Base-by-base conservation (phyloP, 2,329 filamentous ascomycete genomes). In the Fusarium buharicum region DNA sequence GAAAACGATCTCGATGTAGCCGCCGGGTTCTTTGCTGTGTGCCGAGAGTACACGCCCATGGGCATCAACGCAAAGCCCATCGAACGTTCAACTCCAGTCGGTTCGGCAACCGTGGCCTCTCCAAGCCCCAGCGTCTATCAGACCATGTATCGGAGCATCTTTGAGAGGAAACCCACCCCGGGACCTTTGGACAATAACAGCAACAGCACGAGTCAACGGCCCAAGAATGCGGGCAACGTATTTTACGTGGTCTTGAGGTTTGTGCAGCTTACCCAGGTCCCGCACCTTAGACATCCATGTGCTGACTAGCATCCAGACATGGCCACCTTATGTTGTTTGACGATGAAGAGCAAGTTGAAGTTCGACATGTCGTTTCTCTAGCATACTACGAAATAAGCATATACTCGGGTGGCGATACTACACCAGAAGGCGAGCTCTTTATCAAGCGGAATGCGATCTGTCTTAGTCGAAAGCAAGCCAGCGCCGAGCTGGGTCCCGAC, bases 241-340 rank as follows among this genome's bases (percentile, higher is more conserved):
- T 97, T 97, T 76, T 97, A 93, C 72, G 91, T 97, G 46, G 92
- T 97, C 43, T 76, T 97, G 58, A 89, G 93, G 90, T 66, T 52
- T 20, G 62, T 66, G 24, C 18, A 45, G 45, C 40, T 47, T 49
- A 17, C 24, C 18, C 41, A 28, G 28, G 24, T 24, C 27, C 47
- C 24, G n/a, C 36, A 33, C 44, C 44, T 12, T 14, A 17, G 13
- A 18, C 8, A 9, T 36, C 51, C 54, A 55, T 63, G 63, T 48
- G 53, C 44, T 55, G 46, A 47, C 31, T 13, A 14, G 28, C 40
- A 59, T 41, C 38, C 59, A 93, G 93, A 73, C 93, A 97, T 76
- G 93, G 94, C 33, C 93, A 98, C 74, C 80, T 99, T 46, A 97
- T 99, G 92, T 86, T 99, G 10, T 99, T 97, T 76, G 95, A 99